Conservation (phyloP, 2,329 filamentous ascomycete genomes). For the Tolypocladium inflatum region DNA sequence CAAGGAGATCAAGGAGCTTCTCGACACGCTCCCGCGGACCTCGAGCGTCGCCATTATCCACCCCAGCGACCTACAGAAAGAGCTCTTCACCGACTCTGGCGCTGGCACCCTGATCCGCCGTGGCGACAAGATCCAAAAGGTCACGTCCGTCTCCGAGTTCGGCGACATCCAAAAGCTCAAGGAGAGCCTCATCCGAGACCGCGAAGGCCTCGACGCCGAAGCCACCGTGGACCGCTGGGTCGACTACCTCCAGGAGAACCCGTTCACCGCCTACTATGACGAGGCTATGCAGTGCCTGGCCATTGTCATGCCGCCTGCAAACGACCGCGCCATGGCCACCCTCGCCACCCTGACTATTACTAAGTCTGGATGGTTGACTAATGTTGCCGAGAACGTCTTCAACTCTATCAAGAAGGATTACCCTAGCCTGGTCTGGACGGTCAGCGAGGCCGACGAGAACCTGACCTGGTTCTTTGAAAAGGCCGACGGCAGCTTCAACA, state of each 20-base stretch:
- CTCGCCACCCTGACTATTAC: constrained; percentile 88
- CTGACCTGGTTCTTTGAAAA: constrained; percentile 98
- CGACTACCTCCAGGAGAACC: constrained; percentile 62
- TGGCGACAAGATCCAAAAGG: constrained; percentile 78
- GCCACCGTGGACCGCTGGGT: constrained; percentile 83
- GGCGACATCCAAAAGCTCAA: constrained; percentile 69
- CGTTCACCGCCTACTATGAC: constrained; percentile 92
- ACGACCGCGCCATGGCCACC: constrained; percentile 62
- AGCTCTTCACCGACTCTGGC: constrained; percentile 92
- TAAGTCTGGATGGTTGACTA: constrained; percentile 88
- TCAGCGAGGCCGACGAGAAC: constrained; percentile 92
- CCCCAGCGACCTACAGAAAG: constrained; percentile 89
- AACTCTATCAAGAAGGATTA: constrained; percentile 89
- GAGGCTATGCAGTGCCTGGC: constrained; percentile 88
- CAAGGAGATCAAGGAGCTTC: constrained; percentile 88
- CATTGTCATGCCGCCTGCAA: constrained; percentile 68
- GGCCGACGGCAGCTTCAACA: constrained; percentile 82
- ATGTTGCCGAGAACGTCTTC: constrained; percentile 93
- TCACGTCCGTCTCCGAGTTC: constrained; percentile 63
- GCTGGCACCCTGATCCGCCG: constrained; percentile 87
- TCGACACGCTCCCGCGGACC: constrained; percentile 79
- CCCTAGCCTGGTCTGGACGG: constrained; percentile 89
- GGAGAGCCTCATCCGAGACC: constrained; percentile 71
- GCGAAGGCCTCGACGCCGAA: constrained; percentile 70
- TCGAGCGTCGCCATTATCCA: constrained; percentile 97